A percentile compares a stretch with the other conserved stretches of the same genome.
These are phyloP conservation scores for Oemleria cerasiformis DNA, from an alignment of 306 rosid species.

Conservation along the genomic window DNA sequence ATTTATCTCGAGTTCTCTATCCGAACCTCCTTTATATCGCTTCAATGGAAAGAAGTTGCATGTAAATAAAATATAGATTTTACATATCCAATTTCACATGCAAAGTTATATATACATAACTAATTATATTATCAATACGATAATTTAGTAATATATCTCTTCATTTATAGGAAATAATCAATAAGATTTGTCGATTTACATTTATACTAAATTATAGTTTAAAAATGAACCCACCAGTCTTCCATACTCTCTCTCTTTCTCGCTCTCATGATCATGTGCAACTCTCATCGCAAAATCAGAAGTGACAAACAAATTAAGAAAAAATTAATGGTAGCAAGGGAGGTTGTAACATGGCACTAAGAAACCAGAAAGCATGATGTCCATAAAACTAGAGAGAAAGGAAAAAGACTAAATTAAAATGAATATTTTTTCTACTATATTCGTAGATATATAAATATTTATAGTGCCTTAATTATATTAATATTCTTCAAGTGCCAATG, in stretches of 20 bases:
- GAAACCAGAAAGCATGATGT: conserved; percentile 21
- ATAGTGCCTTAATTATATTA: neutral
- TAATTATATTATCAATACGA: too few relatives aligned
- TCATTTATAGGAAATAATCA: too few relatives aligned
- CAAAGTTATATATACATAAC: too few relatives aligned
- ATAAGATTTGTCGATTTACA: too few relatives aligned
- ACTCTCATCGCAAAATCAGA: conserved; percentile 21
- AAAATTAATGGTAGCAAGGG: conserved; percentile 11
- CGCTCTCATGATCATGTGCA: conserved; percentile 22
- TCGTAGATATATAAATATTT: neutral
- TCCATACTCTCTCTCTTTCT: conserved; percentile 11
- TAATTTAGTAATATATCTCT: too few relatives aligned
- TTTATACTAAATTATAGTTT: too few relatives aligned
- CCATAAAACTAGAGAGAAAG: conserved; percentile 1
- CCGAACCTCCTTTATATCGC: too few relatives aligned
- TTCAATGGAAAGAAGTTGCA: too few relatives aligned
- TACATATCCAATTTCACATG: too few relatives aligned
- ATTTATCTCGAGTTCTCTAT: too few relatives aligned
- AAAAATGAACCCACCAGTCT: neutral
- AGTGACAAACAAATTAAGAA: neutral
- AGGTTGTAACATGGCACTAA: conserved; percentile 20
- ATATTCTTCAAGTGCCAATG: neutral
- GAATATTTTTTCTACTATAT: neutral
- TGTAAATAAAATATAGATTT: too few relatives aligned
- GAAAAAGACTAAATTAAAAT: conserved; percentile 4